Base-by-base conservation (phyloP, 2,329 filamentous ascomycete genomes). In the Neofusicoccum sp. region DNA sequence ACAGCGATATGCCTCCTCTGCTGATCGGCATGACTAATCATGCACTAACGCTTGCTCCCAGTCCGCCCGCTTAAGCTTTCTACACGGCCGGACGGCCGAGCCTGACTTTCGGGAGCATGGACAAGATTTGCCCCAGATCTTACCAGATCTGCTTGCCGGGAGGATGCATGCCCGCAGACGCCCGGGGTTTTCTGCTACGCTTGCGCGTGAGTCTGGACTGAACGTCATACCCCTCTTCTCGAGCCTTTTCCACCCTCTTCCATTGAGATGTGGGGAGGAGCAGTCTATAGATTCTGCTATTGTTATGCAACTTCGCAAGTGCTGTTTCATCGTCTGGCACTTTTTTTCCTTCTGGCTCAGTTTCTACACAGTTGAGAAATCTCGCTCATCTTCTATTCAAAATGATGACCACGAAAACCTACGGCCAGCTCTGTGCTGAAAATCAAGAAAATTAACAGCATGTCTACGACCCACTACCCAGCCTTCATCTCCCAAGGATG, bases 391-490 rank as follows among this genome's bases (percentile, higher is more conserved):
- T 43, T 11, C 16, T 8, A 6, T 3, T 43, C 3, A 6, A 30
- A 26, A 45, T 45, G 24, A 20, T 45, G 20, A 45, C 43, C 24
- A 30, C 24, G 66, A 63, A 6, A 20, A 2, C 20, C 20, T 1
- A 20, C 20, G 20, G 20, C 20, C 20, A 20, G 43, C 63, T 67
- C 24, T 61, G 64, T 60, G 62, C 64, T 24, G 66, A 64, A 44
- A 72, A 73, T 20, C 64, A 63, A 67, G 34, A 68, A 67, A 41
- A 70, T 72, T 43, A 69, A 70, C n/a, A 70, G 70, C 41, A 63
- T 72, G n/a, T 70, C 72, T 6, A 67, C 63, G 3, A 66, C 70
- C 16, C 67, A 71, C 58, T 73, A 73, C 63, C 69, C 70, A 51
- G 68, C 73, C 62, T 73, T 70, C 59, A 61, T 66, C 38, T 72